Conservation (phyloP, 2,329 filamentous ascomycete genomes). For the Fusarium brachygibbosum region DNA sequence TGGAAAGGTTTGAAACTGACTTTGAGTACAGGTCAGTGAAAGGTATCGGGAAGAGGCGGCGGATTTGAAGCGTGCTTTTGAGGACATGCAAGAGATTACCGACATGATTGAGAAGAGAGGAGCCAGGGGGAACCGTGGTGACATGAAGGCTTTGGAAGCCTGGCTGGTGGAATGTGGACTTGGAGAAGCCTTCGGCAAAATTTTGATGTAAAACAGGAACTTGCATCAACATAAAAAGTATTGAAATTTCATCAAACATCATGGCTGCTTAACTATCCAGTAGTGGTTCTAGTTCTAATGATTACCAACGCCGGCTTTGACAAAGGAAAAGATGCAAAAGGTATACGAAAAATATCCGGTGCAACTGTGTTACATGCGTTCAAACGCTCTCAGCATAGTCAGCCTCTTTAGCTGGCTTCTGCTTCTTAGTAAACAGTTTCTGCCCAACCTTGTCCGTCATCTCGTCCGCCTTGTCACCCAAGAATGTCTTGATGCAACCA, state of each 20-base stretch:
- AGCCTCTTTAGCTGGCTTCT: conserved; percentile 43
- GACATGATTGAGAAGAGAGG: conserved; percentile 63
- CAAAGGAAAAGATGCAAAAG: conserved; percentile 20
- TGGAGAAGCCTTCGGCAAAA: conserved; percentile 47
- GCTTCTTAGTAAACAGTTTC: conserved; percentile 57
- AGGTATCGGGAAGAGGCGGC: conserved; percentile 58
- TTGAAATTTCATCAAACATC: not conserved
- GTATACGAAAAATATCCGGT: not conserved
- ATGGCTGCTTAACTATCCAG: conserved; percentile 1
- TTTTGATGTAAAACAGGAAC: conserved; percentile 38
- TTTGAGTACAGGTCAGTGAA: conserved; percentile 60
- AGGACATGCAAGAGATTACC: conserved; percentile 70
- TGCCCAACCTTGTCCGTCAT: conserved; percentile 55
- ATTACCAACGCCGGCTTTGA: conserved; percentile 31
- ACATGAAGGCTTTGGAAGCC: conserved; percentile 66
- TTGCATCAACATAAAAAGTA: not conserved
- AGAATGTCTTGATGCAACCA: conserved; percentile 57
- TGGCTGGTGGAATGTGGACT: conserved; percentile 59
- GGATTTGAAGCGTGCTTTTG: conserved; percentile 58
- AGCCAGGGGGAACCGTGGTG: conserved; percentile 63
- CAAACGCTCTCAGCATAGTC: conserved; percentile 52
- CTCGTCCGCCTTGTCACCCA: conserved; percentile 58
- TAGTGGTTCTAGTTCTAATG: conserved; percentile 9
- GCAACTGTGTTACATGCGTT: not conserved
- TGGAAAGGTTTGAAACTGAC: not conserved